Evolutionary conservation across 805 yeast species (phyloP).

Genomic region (Ogataea parapolymorpha): DNA sequence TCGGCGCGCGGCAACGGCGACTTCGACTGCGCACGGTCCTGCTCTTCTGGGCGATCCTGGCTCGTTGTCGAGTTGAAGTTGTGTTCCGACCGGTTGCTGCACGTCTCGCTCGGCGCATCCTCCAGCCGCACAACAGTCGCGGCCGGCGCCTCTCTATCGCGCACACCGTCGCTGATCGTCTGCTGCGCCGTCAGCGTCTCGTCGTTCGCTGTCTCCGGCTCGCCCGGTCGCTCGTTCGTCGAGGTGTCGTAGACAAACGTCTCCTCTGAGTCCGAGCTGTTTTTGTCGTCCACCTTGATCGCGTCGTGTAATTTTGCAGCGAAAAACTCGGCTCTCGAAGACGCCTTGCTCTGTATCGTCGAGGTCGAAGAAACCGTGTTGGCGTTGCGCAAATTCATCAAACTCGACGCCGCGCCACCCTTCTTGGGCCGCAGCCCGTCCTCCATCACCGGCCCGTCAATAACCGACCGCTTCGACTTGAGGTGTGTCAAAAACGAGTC

Average conservation of each 20-base stretch:
- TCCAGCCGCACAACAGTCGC: conserved; percentile 3
- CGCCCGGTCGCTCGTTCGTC: conserved; percentile 12
- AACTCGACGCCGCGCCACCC: conserved; percentile 21
- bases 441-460: conserved; percentile 13
- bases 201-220: conserved; percentile 26
- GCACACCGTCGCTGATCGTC: neutral
- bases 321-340: conserved; percentile 86
- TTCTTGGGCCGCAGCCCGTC: conserved; percentile 13
- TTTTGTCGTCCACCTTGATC: conserved; percentile 78
- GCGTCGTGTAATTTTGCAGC: conserved; percentile 95
- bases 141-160: neutral
- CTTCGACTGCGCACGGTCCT: conserved; percentile 1
- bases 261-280: conserved; percentile 78
- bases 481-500: conserved; percentile 22
- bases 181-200: conserved; percentile 13
- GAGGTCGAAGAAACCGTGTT: conserved; percentile 27
- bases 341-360: conserved; percentile 41
- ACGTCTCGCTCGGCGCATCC: conserved; percentile 19
- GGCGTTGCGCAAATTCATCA: conserved; percentile 27
- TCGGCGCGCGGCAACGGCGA: conserved; percentile 5
- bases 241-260: conserved; percentile 87
- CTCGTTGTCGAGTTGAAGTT: conserved; percentile 16
- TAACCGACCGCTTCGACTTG: conserved; percentile 21
- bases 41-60: conserved; percentile 6
- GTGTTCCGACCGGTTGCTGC: conserved; percentile 21